Percentiles rank a stretch among this genome's conserved stretches.
These are phyloP conservation scores for Phytophthora foliorum DNA, from an alignment of 352 stramenopile genomes.

Conservation along the genomic window DNA sequence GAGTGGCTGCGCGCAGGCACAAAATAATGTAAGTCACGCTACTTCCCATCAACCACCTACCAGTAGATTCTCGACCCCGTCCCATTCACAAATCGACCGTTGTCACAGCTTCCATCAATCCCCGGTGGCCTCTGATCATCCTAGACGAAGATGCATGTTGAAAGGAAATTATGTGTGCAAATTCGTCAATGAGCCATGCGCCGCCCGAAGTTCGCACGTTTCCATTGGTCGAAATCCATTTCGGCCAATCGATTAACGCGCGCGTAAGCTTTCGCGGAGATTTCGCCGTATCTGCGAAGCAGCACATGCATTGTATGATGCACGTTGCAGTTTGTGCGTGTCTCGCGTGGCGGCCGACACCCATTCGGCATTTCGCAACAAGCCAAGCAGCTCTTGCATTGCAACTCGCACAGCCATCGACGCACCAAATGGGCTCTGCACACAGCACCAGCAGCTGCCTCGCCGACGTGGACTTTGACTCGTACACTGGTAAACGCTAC, in stretches of 20 bases:
- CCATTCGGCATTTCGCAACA: slow-evolving; percentile 17
- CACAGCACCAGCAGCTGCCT: slow-evolving; percentile 45
- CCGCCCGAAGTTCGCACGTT: slow-evolving; percentile 10
- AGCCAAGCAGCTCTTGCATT: background rate
- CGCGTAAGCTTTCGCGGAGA: slow-evolving; percentile 4
- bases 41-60: too few species aligned
- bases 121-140: background rate
- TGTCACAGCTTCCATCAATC: background rate
- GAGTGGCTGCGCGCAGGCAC: background rate
- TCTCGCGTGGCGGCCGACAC: slow-evolving; percentile 6
- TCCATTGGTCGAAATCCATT: slow-evolving; percentile 3
- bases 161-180: background rate
- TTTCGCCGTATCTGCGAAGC: slow-evolving; percentile 15
- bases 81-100: background rate
- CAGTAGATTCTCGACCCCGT: too few species aligned
- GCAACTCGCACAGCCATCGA: background rate
- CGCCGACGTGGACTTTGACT: slow-evolving; percentile 60
- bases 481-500: slow-evolving; percentile 47
- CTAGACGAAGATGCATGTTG: background rate
- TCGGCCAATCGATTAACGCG: slow-evolving; percentile 5
- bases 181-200: background rate
- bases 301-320: background rate
- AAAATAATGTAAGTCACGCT: too few species aligned
- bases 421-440: slow-evolving; percentile 47
- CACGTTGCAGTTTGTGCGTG: slow-evolving; percentile 8